phyloP scores from a whole-genome alignment of 2,329 filamentous ascomycete genomes.

The Penicillium hesseltinei region DNA sequence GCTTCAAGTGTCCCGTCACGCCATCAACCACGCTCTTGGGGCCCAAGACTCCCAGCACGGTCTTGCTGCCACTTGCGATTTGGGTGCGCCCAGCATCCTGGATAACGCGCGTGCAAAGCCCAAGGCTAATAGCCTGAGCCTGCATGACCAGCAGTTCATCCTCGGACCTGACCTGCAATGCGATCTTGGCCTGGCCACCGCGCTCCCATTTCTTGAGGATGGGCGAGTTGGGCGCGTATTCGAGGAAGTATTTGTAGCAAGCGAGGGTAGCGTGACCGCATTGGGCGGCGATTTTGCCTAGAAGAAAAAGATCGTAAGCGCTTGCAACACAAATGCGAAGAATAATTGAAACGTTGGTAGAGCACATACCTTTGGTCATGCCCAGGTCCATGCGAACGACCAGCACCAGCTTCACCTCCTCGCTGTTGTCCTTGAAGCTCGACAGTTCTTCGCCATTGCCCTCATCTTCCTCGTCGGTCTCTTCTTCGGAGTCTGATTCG shows the following conservation, averaged over 20 bases:
- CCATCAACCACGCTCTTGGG: slow-evolving; percentile 83
- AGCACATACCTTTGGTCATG: slow-evolving; percentile 83
- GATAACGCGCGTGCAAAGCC: slow-evolving; percentile 84
- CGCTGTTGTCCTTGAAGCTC: slow-evolving; percentile 54
- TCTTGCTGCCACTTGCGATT: slow-evolving; percentile 89
- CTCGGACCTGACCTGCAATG: slow-evolving; percentile 82
- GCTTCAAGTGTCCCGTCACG: slow-evolving; percentile 80
- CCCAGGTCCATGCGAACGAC: slow-evolving; percentile 91
- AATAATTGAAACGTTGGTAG: neutral
- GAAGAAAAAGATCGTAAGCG: slow-evolving; percentile 1
- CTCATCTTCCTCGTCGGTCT: slow-evolving; percentile 68
- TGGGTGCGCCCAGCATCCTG: slow-evolving; percentile 95
- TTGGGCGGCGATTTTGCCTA: slow-evolving; percentile 96
- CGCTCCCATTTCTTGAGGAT: slow-evolving; percentile 83
- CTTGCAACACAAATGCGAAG: neutral
- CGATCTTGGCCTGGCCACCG: slow-evolving; percentile 87
- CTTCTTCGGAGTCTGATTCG: slow-evolving; percentile 53
- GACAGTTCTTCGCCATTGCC: slow-evolving; percentile 53
- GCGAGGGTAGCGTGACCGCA: slow-evolving; percentile 94
- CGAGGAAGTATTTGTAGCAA: slow-evolving; percentile 83
- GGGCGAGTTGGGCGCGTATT: slow-evolving; percentile 52
- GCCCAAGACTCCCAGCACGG: slow-evolving; percentile 79
- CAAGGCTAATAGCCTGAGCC: slow-evolving; percentile 76
- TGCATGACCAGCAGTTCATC: slow-evolving; percentile 74
- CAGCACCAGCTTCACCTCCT: slow-evolving; percentile 92